Conservation (phyloP, 306 rosid genomes). For the Vigna nakashimae region DNA sequence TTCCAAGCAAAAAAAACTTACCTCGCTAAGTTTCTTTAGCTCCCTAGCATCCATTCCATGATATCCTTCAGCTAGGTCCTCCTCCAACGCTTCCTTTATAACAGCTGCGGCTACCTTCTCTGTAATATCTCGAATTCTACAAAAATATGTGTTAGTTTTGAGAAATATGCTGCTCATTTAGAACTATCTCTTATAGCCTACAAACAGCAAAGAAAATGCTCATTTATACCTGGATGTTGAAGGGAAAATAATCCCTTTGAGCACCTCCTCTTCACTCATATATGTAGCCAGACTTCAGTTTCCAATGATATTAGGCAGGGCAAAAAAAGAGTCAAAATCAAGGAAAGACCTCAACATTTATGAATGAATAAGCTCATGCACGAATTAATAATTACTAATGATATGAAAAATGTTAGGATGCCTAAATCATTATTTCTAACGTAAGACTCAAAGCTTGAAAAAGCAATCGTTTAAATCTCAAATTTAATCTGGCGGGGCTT, state of each 20-base stretch:
- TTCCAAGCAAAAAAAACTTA: constrained; percentile 40
- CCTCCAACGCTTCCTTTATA: constrained; percentile 84
- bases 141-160: constrained; percentile 45
- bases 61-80: constrained; percentile 92
- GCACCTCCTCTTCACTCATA: constrained; percentile 94
- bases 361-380: neutral
- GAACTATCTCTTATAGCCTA: constrained; percentile 29
- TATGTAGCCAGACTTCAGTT: constrained; percentile 88
- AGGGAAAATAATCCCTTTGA: constrained; percentile 84
- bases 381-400: constrained; percentile 27
- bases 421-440: neutral
- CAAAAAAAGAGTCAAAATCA: constrained; percentile 4
- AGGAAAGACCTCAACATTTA: constrained; percentile 33
- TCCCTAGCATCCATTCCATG: constrained; percentile 88
- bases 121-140: constrained; percentile 96
- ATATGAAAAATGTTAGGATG: neutral
- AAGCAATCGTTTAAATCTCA: neutral
- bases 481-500: neutral
- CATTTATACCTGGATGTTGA: constrained; percentile 79
- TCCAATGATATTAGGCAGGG: constrained; percentile 35
- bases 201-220: constrained; percentile 7
- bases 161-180: constrained; percentile 38
- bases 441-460: neutral
- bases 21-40: constrained; percentile 72
- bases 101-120: constrained; percentile 94